Evolutionary conservation across 148 eudicot genomes (phyloP), one percentile per base, ranked within the genome.

Genomic region (Agrostemma githago): DNA sequence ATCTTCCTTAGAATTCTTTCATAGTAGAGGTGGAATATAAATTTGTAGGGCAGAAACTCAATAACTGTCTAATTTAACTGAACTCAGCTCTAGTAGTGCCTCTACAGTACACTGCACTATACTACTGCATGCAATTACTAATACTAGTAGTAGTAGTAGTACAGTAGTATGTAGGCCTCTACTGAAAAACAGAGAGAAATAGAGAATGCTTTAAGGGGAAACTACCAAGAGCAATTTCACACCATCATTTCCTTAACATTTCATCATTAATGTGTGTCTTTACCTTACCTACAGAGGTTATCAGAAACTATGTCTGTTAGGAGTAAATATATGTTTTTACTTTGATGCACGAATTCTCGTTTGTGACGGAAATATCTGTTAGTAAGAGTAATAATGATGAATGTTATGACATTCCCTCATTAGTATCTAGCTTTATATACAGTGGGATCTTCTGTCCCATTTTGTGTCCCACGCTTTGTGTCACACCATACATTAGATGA

Each of bases 181-280:
- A 39, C n/a, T 65, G 14, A 40, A n/a, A 26, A 10, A 19, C 46
- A 40, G 8, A 39, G 3, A 26, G 34, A 26, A 10, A 19, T 20
- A 15, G 8, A 39, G 3, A 40, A 65, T 65, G 40, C 68, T 65
- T 40, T 46, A 39, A 65, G 48, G 68, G 48, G 68, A 16, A 65
- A 65, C 11, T 65, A 39, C 68, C 68, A 37, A 63, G 67, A 63
- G 43, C n/a, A 63, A 63, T 38, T 63, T 63, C 67, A 63, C 16
- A 63, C n/a, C n/a, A 63, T 38, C 67, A 63, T 5, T 34, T 63
- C 43, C 43, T 63, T 34, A 63, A 63, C 6, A 12, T 63, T 0
- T 63, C 67, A 63, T 63, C 67, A 63, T 8, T 38, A 60, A 51
- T 51, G 56, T 14, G 14, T 26, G 34, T 26, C 1, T 1, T 26